Evolutionary conservation across 805 yeast genomes (phyloP).

Genomic region (Monosporozyma servazzii): DNA sequence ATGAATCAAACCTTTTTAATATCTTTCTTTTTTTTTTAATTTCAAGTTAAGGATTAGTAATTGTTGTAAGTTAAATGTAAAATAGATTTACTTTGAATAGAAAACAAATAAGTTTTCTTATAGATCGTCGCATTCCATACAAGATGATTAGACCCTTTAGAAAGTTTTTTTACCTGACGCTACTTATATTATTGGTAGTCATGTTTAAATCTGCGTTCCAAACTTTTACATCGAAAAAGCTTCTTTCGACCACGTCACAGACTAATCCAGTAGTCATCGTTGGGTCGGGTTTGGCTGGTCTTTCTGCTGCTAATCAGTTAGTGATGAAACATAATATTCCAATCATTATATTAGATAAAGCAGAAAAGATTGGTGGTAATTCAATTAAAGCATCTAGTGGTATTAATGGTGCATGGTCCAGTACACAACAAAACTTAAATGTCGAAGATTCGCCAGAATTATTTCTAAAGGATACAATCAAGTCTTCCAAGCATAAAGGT

Average conservation of each 20-base stretch:
- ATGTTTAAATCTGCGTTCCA: not conserved
- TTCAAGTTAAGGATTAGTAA: not conserved
- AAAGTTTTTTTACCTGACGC: not conserved
- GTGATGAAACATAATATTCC: conserved; percentile 32
- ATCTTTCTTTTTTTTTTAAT: not conserved
- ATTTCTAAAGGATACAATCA: conserved; percentile 58
- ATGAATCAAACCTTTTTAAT: not conserved
- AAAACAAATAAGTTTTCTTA: not conserved
- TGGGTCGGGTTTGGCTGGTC: conserved; percentile 52
- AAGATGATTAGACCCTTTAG: conserved; percentile 4
- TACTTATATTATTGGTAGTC: not conserved
- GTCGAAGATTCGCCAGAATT: conserved; percentile 49
- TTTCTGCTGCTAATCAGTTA: conserved; percentile 37
- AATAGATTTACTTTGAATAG: not conserved
- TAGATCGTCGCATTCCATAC: not conserved
- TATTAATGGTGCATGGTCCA: conserved; percentile 58
- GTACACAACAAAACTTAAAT: conserved; percentile 43
- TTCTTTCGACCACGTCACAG: not conserved
- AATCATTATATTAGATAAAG: conserved; percentile 43
- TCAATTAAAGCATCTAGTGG: conserved; percentile 57
- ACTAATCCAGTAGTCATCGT: conserved; percentile 35
- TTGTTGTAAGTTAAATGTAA: not conserved
- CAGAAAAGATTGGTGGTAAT: conserved; percentile 45
- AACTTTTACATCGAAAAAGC: not conserved
- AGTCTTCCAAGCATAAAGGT: conserved; percentile 58